phyloP scores from a whole-genome alignment of 805 yeast genomes.

The Zygosaccharomyces rouxii region DNA sequence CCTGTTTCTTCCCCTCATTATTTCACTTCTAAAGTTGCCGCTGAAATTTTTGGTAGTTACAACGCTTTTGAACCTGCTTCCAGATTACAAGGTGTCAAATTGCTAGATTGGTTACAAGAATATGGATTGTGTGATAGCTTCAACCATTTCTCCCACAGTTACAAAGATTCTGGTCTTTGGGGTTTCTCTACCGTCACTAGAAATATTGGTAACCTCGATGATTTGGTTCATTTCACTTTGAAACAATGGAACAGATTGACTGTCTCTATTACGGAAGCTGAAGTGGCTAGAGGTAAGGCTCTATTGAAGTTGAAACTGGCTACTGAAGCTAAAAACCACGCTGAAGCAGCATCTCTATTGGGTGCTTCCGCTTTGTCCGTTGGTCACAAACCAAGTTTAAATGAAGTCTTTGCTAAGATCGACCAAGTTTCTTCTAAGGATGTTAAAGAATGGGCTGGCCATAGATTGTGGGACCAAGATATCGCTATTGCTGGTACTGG shows the following conservation, averaged over 20 bases:
- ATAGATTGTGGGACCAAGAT: conserved; percentile 78
- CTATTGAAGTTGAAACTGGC: conserved; percentile 62
- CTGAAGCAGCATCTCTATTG: conserved; percentile 50
- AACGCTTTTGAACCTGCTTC: conserved; percentile 52
- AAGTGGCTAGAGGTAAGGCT: conserved; percentile 73
- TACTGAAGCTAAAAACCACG: conserved; percentile 44
- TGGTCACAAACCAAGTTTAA: conserved; percentile 59
- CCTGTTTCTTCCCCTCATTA: conserved; percentile 57
- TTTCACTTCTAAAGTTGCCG: conserved; percentile 69
- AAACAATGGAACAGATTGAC: conserved; percentile 87
- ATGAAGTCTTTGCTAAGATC: conserved; percentile 55
- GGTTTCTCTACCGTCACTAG: conserved; percentile 69
- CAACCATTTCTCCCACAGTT: conserved; percentile 67
- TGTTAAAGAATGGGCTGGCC: conserved; percentile 69
- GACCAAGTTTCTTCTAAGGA: conserved; percentile 59
- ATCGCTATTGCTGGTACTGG: conserved; percentile 80
- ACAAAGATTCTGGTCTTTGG: conserved; percentile 79
- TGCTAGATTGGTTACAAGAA: conserved; percentile 63
- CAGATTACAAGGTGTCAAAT: conserved; percentile 59
- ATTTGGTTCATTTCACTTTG: conserved; percentile 72
- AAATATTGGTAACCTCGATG: conserved; percentile 60
- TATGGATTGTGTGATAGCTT: conserved; percentile 69
- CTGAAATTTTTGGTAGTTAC: conserved; percentile 55
- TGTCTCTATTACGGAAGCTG: conserved; percentile 68
- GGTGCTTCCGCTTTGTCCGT: conserved; percentile 46